Conservation (phyloP, 2,329 filamentous ascomycete species). For the Phoma herbarum region DNA sequence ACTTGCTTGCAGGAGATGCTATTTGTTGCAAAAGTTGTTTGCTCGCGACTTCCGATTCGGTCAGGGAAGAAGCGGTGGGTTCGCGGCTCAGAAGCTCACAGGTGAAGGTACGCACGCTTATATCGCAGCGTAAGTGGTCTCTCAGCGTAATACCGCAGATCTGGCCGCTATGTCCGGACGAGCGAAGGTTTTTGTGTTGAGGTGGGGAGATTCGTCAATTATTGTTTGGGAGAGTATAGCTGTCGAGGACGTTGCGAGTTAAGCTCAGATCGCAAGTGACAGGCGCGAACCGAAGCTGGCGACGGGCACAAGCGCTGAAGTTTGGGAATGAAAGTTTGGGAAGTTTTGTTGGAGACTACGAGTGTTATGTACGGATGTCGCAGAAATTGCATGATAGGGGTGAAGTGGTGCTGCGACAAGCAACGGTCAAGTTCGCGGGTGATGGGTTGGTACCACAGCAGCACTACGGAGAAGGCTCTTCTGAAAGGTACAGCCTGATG, state of each 20-base stretch:
- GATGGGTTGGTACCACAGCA: neutral
- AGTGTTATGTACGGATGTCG: neutral
- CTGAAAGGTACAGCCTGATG: neutral
- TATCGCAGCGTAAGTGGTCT: neutral
- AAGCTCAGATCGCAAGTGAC: neutral
- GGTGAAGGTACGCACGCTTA: conserved; percentile 3
- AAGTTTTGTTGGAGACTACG: neutral
- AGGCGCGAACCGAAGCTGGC: neutral
- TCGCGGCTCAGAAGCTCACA: conserved; percentile 2
- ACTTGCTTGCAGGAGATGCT: conserved; percentile 1
- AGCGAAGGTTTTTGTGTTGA: neutral
- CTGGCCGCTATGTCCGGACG: neutral
- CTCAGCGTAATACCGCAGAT: neutral
- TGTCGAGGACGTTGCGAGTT: neutral
- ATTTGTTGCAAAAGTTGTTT: conserved; percentile 2
- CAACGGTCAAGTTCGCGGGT: neutral
- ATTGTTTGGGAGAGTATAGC: neutral
- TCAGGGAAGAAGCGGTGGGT: conserved; percentile 15
- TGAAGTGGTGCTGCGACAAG: too few species aligned
- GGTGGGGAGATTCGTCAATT: neutral
- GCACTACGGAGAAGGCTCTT: neutral
- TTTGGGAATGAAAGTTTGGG: neutral
- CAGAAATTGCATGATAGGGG: neutral
- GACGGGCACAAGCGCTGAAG: neutral
- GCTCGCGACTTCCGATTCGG: conserved; percentile 21